Evolutionary conservation across 2,329 filamentous ascomycete species (phyloP), one percentile per base, ranked within the genome.

Genomic region (Scedosporium boydii): DNA sequence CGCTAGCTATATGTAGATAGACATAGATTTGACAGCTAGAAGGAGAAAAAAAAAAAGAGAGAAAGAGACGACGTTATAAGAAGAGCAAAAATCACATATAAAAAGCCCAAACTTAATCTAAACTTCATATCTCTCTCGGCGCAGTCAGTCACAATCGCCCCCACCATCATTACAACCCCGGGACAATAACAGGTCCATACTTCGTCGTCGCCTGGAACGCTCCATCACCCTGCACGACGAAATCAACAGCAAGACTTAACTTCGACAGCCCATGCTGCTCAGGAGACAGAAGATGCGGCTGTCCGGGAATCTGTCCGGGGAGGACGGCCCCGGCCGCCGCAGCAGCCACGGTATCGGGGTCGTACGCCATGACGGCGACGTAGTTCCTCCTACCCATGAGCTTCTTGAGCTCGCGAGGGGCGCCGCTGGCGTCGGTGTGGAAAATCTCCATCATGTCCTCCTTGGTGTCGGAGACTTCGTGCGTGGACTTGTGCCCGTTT

Each of bases 391-490:
- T 82, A 0, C 89, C 91, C 92, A 99, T 99, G 60, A 99, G 83
- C 70, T 93, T 90, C 77, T 93, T 93, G 71, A 93, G 81, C 74
- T 97, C 93, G 57, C 93, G 83, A 0, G 87, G 80, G 42, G 85
- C 80, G n/a, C 95, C 93, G 61, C 88, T 91, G 16, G 95, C 91
- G 69, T 99, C 95, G 6, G 88, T 90, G 70, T 95, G 91, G 82
- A 99, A 99, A 67, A 99, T 96, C 78, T 99, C 95, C 90, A 99
- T 96, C 95, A 99, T 99, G 76, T 99, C 95, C 75, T 99, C 95
- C 76, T 99, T 98, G 57, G 95, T 99, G 73, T 99, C 95, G 1
- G 87, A 89, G 1, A 90, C 83, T 66, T 87, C 83, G 65, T 91
- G 85, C 1, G 82, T 88, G 1, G 89, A 87, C 66, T 85, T 84